Evolutionary conservation across 1,139 yeast species (phyloP), one percentile per base, ranked within the genome.

Genomic region (Kluyveromyces marxianus): DNA sequence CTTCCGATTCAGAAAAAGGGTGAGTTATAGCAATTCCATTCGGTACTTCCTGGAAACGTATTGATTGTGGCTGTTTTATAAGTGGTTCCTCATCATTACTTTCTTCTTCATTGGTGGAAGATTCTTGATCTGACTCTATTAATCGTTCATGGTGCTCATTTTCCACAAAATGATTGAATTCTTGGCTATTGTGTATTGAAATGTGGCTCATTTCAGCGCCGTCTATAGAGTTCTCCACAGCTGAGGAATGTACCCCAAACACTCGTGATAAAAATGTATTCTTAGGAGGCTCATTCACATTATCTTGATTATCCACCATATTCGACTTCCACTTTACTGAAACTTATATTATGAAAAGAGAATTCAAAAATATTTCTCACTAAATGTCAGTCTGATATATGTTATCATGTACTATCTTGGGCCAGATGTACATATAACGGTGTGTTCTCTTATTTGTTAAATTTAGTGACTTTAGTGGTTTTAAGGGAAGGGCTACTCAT

Each of bases 231-330:
- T 59, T 50, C 3, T 54, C 48, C 3, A 59, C 58, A 25, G 58
- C 65, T 7, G 59, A 62, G 1, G 71, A 65, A 41, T 63, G 63
- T 27, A 66, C 54, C 1, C 72, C 71, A 54, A 69, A 69, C 25
- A 69, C 69, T 24, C 71, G 63, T 1, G 72, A 69, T 29, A 69
- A 48, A 50, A 69, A 69, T 2, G 71, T 66, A 46, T 68, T 66
- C 27, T 55, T 54, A 10, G 57, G 58, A 43, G 46, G 37, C 25
- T 37, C 35, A 38, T 41, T 42, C 30, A 35, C 35, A 8, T 34
- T 34, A 7, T 49, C 44, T 25, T 45, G 51, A 39, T 45, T 44
- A 26, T 37, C 42, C n/a, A 37, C 45, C 51, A 47, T 49, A 3
- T 3, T 34, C 24, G 31, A 29, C 8, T 7, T 29, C 31, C 10